Percentiles rank a stretch among this genome's conserved stretches.
Evolutionary conservation across 768 basidiomycete genomes (phyloP).

Genomic region (Lentinula guzmanii): DNA sequence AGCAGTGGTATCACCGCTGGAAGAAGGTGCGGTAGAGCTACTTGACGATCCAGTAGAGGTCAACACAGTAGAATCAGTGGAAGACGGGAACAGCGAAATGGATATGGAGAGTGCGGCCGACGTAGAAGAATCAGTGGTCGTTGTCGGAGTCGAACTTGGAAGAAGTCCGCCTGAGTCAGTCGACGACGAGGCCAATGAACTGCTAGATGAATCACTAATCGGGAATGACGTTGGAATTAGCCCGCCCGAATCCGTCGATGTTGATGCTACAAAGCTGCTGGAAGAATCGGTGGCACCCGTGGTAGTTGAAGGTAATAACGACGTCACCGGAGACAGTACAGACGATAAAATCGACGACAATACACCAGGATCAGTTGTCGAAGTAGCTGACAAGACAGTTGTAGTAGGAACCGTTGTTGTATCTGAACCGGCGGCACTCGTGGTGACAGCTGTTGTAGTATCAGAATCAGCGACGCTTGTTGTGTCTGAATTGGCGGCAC

Average conservation of each 20-base stretch:
- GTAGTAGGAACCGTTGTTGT: neutral
- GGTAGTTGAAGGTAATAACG: neutral
- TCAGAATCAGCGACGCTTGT: neutral
- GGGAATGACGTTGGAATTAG: neutral
- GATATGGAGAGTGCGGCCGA: neutral
- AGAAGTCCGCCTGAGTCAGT: neutral
- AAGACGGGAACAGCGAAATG: neutral
- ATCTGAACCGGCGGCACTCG: neutral
- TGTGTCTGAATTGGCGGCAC: neutral
- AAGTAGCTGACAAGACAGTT: constrained; percentile 2
- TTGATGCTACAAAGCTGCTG: neutral
- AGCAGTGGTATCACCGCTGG: neutral
- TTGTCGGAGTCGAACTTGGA: neutral
- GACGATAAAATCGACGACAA: neutral
- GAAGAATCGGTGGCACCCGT: neutral
- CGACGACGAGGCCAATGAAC: neutral
- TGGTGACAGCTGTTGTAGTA: neutral
- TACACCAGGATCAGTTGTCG: neutral
- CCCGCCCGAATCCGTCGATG: neutral
- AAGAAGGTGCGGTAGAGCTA: neutral
- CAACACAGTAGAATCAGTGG: neutral
- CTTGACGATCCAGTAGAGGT: neutral
- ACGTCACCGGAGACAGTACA: neutral
- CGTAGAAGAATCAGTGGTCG: neutral
- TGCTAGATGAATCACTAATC: neutral